Conservation (phyloP, 257 asterid genomes). For the Solanum chmielewskii region DNA sequence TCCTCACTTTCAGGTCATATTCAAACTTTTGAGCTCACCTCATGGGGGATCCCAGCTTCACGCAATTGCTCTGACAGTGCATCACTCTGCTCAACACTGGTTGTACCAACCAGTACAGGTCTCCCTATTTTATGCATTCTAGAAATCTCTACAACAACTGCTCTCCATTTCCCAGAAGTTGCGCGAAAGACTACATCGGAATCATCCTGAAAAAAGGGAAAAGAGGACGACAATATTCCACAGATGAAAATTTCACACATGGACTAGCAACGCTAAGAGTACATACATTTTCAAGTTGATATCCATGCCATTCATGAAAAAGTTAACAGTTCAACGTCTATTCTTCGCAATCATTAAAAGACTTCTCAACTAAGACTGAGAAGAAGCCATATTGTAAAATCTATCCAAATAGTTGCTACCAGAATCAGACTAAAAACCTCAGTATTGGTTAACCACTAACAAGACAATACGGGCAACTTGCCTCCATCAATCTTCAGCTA, state of each 20-base stretch:
- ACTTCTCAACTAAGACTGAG: neutral
- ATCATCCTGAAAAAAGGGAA: conserved; percentile 51
- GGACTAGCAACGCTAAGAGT: neutral
- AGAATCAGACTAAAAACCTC: neutral
- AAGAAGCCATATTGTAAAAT: neutral
- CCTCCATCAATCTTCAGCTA: neutral
- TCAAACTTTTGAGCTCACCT: conserved; percentile 37
- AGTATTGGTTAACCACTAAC: neutral
- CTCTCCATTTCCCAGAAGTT: conserved; percentile 88
- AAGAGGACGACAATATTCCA: neutral
- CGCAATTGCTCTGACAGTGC: conserved; percentile 72
- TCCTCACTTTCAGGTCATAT: neutral
- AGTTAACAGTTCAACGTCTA: neutral
- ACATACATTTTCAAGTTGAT: neutral
- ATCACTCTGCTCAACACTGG: conserved; percentile 99
- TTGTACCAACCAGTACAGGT: conserved; percentile 97
- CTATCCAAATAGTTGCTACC: neutral
- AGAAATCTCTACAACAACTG: conserved; percentile 95
- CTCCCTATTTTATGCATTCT: conserved; percentile 94
- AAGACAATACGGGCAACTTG: neutral
- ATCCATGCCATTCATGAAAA: neutral
- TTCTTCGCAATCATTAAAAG: neutral
- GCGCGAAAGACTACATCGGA: conserved; percentile 95
- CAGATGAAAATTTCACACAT: neutral
- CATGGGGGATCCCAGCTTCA: conserved; percentile 83